These are phyloP conservation scores for Apiospora koreana DNA, from an alignment of 2,329 filamentous ascomycete genomes.

Conservation along the genomic window DNA sequence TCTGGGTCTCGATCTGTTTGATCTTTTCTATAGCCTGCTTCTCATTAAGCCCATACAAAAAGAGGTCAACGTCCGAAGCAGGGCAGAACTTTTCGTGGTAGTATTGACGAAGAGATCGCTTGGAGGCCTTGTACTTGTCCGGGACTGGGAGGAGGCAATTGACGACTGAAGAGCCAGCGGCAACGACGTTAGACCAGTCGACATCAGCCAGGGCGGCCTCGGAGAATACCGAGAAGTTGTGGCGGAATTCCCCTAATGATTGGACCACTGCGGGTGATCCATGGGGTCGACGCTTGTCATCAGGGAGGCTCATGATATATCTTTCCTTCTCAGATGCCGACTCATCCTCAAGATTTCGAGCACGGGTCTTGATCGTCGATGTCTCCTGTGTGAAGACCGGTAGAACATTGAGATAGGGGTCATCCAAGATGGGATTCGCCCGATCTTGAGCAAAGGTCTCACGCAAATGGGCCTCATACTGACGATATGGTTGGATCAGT, in stretches of 20 bases:
- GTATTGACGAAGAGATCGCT: slow-evolving; percentile 67
- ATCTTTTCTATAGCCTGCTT: slow-evolving; percentile 82
- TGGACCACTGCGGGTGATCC: slow-evolving; percentile 69
- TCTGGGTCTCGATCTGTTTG: slow-evolving; percentile 73
- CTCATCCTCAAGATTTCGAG: slow-evolving; percentile 60
- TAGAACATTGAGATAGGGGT: slow-evolving; percentile 63
- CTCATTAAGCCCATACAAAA: slow-evolving; percentile 78
- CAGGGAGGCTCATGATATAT: slow-evolving; percentile 70
- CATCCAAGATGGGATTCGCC: slow-evolving; percentile 55
- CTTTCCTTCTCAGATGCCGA: slow-evolving; percentile 59
- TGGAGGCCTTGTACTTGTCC: slow-evolving; percentile 59
- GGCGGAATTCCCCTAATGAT: slow-evolving; percentile 69
- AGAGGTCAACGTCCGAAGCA: slow-evolving; percentile 84
- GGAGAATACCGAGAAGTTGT: slow-evolving; percentile 80
- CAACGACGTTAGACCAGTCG: slow-evolving; percentile 82
- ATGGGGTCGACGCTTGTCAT: slow-evolving; percentile 60
- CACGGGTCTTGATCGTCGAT: slow-evolving; percentile 59
- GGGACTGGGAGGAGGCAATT: slow-evolving; percentile 76
- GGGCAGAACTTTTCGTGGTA: slow-evolving; percentile 82
- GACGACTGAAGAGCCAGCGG: slow-evolving; percentile 77
- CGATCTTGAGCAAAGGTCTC: slow-evolving; percentile 70
- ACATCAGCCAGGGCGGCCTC: slow-evolving; percentile 75
- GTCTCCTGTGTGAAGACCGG: slow-evolving; percentile 65
- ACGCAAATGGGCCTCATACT: slow-evolving; percentile 67
- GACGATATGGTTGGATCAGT: slow-evolving; percentile 65